phyloP scores from a whole-genome alignment of 495 filamentous ascomycete species.

The Aspergillus kassunensis region DNA sequence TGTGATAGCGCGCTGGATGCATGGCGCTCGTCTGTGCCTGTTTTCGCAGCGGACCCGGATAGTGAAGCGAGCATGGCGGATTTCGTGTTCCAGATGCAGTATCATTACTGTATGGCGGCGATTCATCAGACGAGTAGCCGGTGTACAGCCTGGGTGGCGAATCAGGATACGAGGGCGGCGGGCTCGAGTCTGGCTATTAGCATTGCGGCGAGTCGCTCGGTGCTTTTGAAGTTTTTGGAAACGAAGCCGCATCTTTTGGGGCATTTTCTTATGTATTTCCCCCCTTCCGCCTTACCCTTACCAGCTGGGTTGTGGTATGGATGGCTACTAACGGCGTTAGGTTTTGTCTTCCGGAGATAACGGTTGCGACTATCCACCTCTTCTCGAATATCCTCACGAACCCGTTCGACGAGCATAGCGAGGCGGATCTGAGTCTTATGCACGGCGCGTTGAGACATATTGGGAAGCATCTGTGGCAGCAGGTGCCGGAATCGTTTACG shows the following conservation, averaged over 20 bases:
- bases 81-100: not conserved
- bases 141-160: slow-evolving; percentile 2
- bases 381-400: slow-evolving; percentile 10
- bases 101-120: slow-evolving; percentile 3
- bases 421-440: not conserved
- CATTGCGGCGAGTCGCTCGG: slow-evolving; percentile 4
- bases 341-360: not conserved
- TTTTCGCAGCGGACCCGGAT: not conserved
- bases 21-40: not conserved
- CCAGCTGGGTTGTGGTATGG: no score
- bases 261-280: not conserved
- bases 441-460: not conserved
- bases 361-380: not conserved
- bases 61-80: not conserved
- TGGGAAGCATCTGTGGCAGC: not conserved
- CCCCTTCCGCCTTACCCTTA: no score
- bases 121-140: slow-evolving; percentile 8
- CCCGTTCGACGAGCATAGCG: not conserved
- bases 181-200: slow-evolving; percentile 5
- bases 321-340: not conserved
- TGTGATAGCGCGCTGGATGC: not conserved
- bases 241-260: not conserved
- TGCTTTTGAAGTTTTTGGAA: not conserved
- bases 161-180: not conserved
- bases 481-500: not conserved